Base-by-base conservation (phyloP, 148 eudicot genomes). In the Cornus kousa region DNA sequence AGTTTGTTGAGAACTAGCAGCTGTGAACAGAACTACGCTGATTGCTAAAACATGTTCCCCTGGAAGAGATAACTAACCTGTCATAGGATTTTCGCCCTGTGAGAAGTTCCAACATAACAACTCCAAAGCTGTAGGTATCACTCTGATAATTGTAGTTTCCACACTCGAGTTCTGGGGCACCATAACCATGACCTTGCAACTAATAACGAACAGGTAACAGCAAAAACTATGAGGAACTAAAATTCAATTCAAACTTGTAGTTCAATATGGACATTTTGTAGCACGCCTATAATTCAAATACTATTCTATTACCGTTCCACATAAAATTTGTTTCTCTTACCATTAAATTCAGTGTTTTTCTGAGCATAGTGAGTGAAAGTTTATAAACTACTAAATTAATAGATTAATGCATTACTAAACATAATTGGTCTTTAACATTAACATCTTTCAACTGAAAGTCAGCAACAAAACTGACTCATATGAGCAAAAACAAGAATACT, bases 111-210 rank as follows among this genome's bases (percentile, higher is more conserved):
- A 97, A 82, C 99, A 97, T 94, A 17, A 97, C 94, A 59, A 97
- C 93, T 82, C 99, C 99, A 74, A 94, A 97, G 88, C 98, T 94
- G 79, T 92, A 97, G 70, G 94, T 95, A 79, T 97, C 99, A 78
- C 98, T 94, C 83, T 91, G 88, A 72, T 71, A 80, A 17, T 93
- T 89, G 80, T 87, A 94, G 50, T 77, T 89, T 84, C 98, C 99
- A 53, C 82, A 86, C 86, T 97, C 98, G 20, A 97, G 92, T 82
- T 97, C 99, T 17, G 98, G 98, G 73, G 98, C 98, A 70, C 95
- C 94, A 83, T 94, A 93, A 31, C 98, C 98, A 53, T 81, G 70
- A 71, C 86, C 82, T 71, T 85, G 87, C 82, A 91, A 78, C 97
- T 94, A 87, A 83, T 31, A 50, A 67, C 35, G 69, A 24, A 53